phyloP scores from a whole-genome alignment of 148 eudicot genomes.

The Suaeda aralocaspica region DNA sequence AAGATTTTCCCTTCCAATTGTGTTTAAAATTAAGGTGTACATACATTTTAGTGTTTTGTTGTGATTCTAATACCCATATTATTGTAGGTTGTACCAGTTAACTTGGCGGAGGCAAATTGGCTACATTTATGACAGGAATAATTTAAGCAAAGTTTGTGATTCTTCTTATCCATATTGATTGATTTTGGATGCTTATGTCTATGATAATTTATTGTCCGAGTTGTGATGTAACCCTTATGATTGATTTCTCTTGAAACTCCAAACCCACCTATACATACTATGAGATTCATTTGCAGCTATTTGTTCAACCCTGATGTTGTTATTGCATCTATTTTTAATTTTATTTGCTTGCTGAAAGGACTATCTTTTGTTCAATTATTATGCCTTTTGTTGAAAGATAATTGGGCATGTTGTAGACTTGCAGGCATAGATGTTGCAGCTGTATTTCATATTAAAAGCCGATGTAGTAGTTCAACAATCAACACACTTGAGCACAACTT shows the following conservation, averaged over 20 bases:
- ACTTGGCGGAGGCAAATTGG: slow-evolving; percentile 81
- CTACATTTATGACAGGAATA: slow-evolving; percentile 79
- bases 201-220: slow-evolving; percentile 1
- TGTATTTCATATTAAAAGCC: not conserved
- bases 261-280: not conserved
- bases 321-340: not conserved
- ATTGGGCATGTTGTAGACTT: not conserved
- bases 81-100: slow-evolving; percentile 93
- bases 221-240: not conserved
- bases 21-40: not conserved
- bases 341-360: not conserved
- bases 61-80: slow-evolving; percentile 30
- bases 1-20: not conserved
- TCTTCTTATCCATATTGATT: slow-evolving; percentile 18
- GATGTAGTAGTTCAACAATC: no score
- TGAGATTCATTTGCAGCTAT: no score
- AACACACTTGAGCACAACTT: not conserved
- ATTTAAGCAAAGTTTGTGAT: slow-evolving; percentile 69
- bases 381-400: not conserved
- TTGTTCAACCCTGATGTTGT: no score
- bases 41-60: not conserved
- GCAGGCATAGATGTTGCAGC: not conserved
- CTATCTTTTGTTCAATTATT: not conserved
- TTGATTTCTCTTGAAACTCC: not conserved
- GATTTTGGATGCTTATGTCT: not conserved